phyloP scores from a whole-genome alignment of 495 filamentous ascomycete species.

The Mytilinidion resinicola region DNA sequence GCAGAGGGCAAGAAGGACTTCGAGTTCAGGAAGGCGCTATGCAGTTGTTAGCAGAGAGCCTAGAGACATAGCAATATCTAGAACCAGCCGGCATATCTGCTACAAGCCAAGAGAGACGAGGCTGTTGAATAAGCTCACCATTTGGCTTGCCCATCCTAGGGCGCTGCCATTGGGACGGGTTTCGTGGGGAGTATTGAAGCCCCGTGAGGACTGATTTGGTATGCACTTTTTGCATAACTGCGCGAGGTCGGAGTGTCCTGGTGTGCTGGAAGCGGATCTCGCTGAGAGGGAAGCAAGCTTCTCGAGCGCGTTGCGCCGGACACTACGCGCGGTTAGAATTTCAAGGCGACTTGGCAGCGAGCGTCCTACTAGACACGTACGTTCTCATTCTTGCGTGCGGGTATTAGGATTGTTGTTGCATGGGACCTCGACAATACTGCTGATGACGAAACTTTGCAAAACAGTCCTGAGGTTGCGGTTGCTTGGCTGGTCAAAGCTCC shows the following conservation, averaged over 20 bases:
- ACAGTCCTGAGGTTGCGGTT: too few species aligned
- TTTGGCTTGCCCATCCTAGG: not conserved
- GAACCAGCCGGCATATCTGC: too few species aligned
- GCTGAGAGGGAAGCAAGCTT: slow-evolving; percentile 39
- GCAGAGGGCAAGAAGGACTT: slow-evolving; percentile 82
- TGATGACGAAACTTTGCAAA: too few species aligned
- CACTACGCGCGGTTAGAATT: not conserved
- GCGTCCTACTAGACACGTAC: too few species aligned
- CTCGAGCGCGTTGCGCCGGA: slow-evolving; percentile 36
- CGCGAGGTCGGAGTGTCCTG: slow-evolving; percentile 26
- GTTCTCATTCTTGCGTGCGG: too few species aligned
- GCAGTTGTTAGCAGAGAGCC: slow-evolving; percentile 1
- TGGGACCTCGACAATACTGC: too few species aligned
- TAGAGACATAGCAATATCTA: too few species aligned
- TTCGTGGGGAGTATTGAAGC: too few species aligned
- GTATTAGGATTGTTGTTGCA: too few species aligned
- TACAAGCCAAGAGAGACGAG: too few species aligned
- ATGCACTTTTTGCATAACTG: slow-evolving; percentile 32
- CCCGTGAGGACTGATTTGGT: not conserved
- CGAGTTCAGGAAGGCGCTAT: slow-evolving; percentile 71
- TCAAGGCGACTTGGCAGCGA: too few species aligned
- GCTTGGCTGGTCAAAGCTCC: too few species aligned
- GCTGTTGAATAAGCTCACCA: not conserved
- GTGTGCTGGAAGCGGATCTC: slow-evolving; percentile 8
- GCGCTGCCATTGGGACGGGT: not conserved